A percentile compares a stretch with the other conserved stretches of the same genome.
Evolutionary conservation across 139 green algal genomes (phyloP).

Genomic region (Tetraselmis chui): DNA sequence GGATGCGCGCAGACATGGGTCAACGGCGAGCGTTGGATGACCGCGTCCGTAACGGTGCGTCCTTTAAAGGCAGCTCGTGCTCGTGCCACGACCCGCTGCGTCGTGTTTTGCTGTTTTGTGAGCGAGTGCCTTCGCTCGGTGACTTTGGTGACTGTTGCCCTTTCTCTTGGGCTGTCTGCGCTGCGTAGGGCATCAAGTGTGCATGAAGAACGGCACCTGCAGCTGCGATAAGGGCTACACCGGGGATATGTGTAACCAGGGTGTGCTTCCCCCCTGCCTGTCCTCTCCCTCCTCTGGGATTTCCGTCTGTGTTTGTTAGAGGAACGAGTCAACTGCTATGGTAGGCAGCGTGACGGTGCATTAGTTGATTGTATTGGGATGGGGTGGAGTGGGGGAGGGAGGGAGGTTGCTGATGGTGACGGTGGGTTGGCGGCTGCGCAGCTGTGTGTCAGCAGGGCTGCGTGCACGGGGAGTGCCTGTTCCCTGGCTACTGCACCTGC

Average conservation of each 20-base stretch:
- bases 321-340: too few species aligned
- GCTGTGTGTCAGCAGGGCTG: slow-evolving; percentile 16
- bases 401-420: not conserved
- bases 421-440: not conserved
- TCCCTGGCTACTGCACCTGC: slow-evolving; percentile 20
- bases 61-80: too few species aligned
- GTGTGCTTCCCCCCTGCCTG: not conserved
- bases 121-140: too few species aligned
- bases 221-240: slow-evolving; percentile 18
- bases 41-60: not conserved
- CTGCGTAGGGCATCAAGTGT: slow-evolving; percentile 9
- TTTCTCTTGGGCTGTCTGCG: too few species aligned
- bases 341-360: too few species aligned
- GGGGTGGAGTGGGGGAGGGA: too few species aligned
- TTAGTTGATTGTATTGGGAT: too few species aligned
- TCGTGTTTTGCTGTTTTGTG: too few species aligned
- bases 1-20: not conserved
- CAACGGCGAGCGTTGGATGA: not conserved
- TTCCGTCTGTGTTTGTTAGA: too few species aligned
- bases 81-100: too few species aligned
- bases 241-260: slow-evolving; percentile 7
- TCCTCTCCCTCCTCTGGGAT: too few species aligned
- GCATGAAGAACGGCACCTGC: slow-evolving; percentile 6
- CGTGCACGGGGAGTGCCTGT: slow-evolving; percentile 15
- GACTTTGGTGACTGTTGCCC: too few species aligned